Base-by-base conservation (phyloP, 1,284 basidiomycete species). In the Ganoderma sinense region DNA sequence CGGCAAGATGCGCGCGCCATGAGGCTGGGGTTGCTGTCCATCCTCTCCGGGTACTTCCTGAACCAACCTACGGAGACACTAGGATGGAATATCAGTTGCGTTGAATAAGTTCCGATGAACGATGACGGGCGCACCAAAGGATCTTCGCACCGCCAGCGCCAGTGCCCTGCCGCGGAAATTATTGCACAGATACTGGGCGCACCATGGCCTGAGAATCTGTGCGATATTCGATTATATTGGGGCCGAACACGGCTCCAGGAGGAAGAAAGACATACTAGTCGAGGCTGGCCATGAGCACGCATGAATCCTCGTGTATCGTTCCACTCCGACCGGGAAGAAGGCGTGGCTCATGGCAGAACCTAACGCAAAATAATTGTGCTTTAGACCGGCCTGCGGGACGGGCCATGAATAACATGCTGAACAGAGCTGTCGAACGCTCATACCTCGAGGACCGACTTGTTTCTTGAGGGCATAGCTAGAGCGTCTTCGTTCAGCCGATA, bases 71-170 rank as follows among this genome's bases (percentile, higher is more conserved):
- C 41, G 63, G 45, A 45, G 36, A 51, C 29, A 59, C 59, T 23
- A 40, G 31, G 40, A 41, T 64, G 61, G 60, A 58, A 62, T 62
- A 69, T 69, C 68, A 69, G 68, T 62, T 66, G 39, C 53, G 45
- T 23, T 51, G 60, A 56, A 56, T 29, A 56, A 56, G 53, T 69
- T 67, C 68, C 66, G 68, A 64, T 40, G 68, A 48, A 55, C 45
- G 62, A 64, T 60, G 45, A 29, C 56, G 59, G 62, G 66, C 65
- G 67, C 53, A 68, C 69, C 63, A 64, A 64, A 60, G 40, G 72
- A 73, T 73, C 72, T 69, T 68, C 72, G 72, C 66, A 66, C 20
- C 36, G 45, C 51, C 66, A 73, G 72, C 72, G 70, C 53, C 48
- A 61, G 70, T 58, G 33, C 53, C 11, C 33, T 62, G 62, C 72